phyloP scores from a whole-genome alignment of 2,329 filamentous ascomycete genomes.

The Paecilomyces sp. region DNA sequence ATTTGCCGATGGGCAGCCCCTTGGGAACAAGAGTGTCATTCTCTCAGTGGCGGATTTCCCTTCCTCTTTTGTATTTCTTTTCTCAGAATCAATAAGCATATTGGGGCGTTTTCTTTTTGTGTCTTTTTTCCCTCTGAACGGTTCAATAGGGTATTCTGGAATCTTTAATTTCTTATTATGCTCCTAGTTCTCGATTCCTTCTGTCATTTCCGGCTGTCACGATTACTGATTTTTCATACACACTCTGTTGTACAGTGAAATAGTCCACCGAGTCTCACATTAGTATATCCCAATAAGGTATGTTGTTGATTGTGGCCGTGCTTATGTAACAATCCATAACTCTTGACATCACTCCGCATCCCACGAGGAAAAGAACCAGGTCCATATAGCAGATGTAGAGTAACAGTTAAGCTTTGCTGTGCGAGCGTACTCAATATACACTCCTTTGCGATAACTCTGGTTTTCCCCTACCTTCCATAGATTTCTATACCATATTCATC shows the following conservation, averaged over 20 bases:
- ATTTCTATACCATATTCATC: neutral
- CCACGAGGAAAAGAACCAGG: neutral
- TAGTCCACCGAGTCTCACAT: neutral
- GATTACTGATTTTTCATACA: neutral
- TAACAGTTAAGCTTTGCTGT: neutral
- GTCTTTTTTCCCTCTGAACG: slow-evolving; percentile 4
- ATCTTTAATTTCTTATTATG: neutral
- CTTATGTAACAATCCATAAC: neutral
- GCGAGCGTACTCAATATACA: neutral
- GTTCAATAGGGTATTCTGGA: neutral
- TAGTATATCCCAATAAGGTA: neutral
- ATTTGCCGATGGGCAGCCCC: neutral
- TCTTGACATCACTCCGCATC: neutral
- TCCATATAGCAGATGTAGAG: neutral
- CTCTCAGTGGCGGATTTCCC: neutral
- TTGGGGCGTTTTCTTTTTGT: slow-evolving; percentile 12
- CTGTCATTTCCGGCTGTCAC: neutral
- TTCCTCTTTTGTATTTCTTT: slow-evolving; percentile 2
- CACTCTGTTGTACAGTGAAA: neutral
- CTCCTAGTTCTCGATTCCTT: neutral
- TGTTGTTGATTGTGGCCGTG: neutral
- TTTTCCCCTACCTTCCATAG: neutral
- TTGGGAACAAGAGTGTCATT: neutral
- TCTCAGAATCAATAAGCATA: slow-evolving; percentile 13
- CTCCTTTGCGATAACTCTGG: neutral